Base-by-base conservation (phyloP, 2,329 filamentous ascomycete genomes). In the Aspergillus cejpii region DNA sequence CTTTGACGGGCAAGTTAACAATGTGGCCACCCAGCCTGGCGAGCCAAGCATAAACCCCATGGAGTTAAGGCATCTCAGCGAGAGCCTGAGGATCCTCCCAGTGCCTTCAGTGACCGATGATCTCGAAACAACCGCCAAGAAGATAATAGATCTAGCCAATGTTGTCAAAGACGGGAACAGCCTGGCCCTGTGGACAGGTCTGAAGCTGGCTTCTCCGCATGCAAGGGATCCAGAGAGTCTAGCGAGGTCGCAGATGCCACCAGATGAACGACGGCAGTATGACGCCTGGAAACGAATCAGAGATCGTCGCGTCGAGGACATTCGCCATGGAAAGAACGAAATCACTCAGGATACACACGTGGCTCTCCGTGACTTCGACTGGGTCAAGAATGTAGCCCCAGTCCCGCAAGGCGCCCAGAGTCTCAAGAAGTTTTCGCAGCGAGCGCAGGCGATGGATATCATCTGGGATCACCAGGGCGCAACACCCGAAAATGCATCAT, bases 401-500 rank as follows among this genome's bases (percentile, higher is more conserved):
- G 33, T 57, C 15, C 55, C 52, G 1, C 21, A 43, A 26, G 53
- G 52, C 4, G 41, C 43, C 7, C 49, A 52, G 37, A 56, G 55
- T 37, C 7, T 46, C 12, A 53, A 52, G 34, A 52, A 44, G 27
- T 54, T 56, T 33, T 42, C 44, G 5, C 39, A 53, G 36, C 50
- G 53, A 11, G 53, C 52, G n/a, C 50, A 34, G 12, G 53, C 50
- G 3, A 56, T 57, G 52, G 53, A 55, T 40, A 31, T 51, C 6
- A 26, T 56, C 37, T 57, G 51, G 46, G 48, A 37, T n/a, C 47
- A 50, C 28, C 37, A 52, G 31, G 52, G 54, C n/a, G 50, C 53
- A 34, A 59, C 48, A 12, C 45, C 55, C 3, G 49, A 58, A 29
- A 48, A 63, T 49, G 55, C 58, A 4, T 38, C 48, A 3, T 62